phyloP scores from a whole-genome alignment of 1,284 basidiomycete species.

The Malassezia slooffiae region DNA sequence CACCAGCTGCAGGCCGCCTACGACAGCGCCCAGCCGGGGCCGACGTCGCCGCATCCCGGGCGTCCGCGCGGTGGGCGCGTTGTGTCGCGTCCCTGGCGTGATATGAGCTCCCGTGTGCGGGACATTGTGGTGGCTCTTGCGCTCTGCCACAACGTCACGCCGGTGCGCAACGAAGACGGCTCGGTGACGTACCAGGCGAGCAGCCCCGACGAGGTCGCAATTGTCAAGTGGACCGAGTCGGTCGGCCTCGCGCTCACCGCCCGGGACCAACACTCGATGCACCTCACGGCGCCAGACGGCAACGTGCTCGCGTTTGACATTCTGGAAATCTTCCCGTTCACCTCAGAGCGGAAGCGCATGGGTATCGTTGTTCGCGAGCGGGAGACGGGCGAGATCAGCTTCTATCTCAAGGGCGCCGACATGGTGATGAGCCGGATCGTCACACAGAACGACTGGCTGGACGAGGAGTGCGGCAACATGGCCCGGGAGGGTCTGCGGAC shows the following conservation, averaged over 20 bases:
- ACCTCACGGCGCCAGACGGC: conserved; percentile 26
- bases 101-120: conserved; percentile 87
- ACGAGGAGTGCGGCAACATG: conserved; percentile 98
- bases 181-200: conserved; percentile 93
- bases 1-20: conserved; percentile 75
- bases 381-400: conserved; percentile 64
- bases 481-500: conserved; percentile 90
- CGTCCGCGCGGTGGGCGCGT: conserved; percentile 1
- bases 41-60: not conserved
- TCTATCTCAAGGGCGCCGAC: conserved; percentile 94
- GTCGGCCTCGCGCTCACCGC: conserved; percentile 77
- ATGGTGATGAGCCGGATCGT: conserved; percentile 92
- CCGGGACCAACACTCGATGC: conserved; percentile 77
- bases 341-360: conserved; percentile 97
- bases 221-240: conserved; percentile 94
- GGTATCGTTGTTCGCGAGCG: conserved; percentile 83
- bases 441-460: conserved; percentile 94
- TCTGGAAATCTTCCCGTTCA: conserved; percentile 89
- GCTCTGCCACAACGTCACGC: conserved; percentile 95
- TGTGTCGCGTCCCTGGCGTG: conserved; percentile 80
- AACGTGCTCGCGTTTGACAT: conserved; percentile 62
- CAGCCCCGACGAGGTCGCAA: conserved; percentile 96
- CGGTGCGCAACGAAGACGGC: conserved; percentile 84
- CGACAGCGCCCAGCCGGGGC: conserved; percentile 11
- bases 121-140: conserved; percentile 88